Percentiles rank a stretch among this genome's conserved stretches.
Evolutionary conservation across 306 rosid genomes (phyloP).

Genomic region (peach (Prunus persica)): Prunus_persica_NCBIv2 NC_034012.1:4256001-4256500

Average conservation of each 20-base stretch:
- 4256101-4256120: not conserved
- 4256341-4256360: constrained; percentile 61
- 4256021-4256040: not conserved
- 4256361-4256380: constrained; percentile 64
- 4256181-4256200: constrained; percentile 66
- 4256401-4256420: constrained; percentile 38
- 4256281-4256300: not conserved
- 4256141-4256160: constrained; percentile 28
- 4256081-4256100: not conserved
- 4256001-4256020: not conserved
- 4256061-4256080: not conserved
- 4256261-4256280: constrained; percentile 7
- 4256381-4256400: constrained; percentile 53
- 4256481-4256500: constrained; percentile 39
- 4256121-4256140: not conserved
- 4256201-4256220: constrained; percentile 94
- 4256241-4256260: constrained; percentile 29
- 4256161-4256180: constrained; percentile 46
- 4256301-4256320: constrained; percentile 31
- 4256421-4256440: constrained; percentile 34
- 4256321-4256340: constrained; percentile 46
- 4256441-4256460: constrained; percentile 49
- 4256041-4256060: not conserved
- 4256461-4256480: constrained; percentile 10
- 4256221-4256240: constrained; percentile 48